A percentile compares a stretch with the other conserved stretches of the same genome.
phyloP scores from a whole-genome alignment of 1,284 basidiomycete genomes.

The Apiotrichum laibachii region DNA sequence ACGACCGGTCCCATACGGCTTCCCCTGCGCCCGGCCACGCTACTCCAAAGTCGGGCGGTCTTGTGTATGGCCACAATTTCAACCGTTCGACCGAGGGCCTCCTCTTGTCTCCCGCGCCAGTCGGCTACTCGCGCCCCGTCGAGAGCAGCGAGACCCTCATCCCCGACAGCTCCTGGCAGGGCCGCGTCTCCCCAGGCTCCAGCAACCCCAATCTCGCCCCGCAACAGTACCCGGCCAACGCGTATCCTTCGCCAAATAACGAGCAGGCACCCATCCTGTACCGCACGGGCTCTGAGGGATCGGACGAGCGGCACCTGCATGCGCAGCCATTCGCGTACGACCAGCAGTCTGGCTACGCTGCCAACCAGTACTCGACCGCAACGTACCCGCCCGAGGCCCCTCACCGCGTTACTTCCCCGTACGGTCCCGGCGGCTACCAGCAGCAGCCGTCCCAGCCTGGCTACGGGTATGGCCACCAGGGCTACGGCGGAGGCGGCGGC shows the following conservation, averaged over 20 bases:
- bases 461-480: not conserved
- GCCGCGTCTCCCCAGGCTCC: not conserved
- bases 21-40: not conserved
- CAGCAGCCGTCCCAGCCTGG: not conserved
- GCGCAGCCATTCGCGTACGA: not conserved
- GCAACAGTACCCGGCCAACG: not conserved
- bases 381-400: slow-evolving; percentile 1
- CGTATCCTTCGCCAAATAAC: no score
- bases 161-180: not conserved
- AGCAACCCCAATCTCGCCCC: not conserved
- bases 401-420: not conserved
- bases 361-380: not conserved
- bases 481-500: no score
- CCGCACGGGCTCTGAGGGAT: slow-evolving; percentile 14
- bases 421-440: not conserved
- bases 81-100: slow-evolving; percentile 45
- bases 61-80: not conserved
- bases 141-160: not conserved
- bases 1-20: not conserved
- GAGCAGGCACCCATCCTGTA: not conserved
- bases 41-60: not conserved
- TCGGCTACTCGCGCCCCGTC: not conserved
- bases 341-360: not conserved
- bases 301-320: slow-evolving; percentile 17
- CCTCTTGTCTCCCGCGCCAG: slow-evolving; percentile 13